Base-by-base conservation (phyloP, 163 green algal genomes). In the Trebouxia gelatinosa region DNA sequence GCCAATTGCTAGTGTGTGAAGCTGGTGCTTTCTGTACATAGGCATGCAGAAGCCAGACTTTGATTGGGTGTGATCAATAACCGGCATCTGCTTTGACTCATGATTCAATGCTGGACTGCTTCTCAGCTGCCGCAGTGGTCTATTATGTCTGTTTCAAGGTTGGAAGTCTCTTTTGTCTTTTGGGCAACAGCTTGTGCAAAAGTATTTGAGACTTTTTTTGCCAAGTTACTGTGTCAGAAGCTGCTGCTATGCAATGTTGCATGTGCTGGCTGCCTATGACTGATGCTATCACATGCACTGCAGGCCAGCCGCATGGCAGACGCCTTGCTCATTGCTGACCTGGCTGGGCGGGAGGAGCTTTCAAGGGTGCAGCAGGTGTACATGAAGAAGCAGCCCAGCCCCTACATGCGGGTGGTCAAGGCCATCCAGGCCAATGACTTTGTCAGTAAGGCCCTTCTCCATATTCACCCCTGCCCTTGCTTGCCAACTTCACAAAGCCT, bases 361-460 rank as follows among this genome's bases (percentile, higher is more conserved):
- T 71, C 83, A 39, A 85, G 78, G 32, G 90, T 87, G 40, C 91
- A 92, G 70, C 74, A 84, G 54, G 77, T 78, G 43, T 97, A 97
- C 92, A 95, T 98, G 90, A 78, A 87, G 68, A 84, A 84, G 38
- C 84, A 86, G 62, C 93, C 91, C 13, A 90, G 90, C 58, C 91
- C 93, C 4, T 99, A 96, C 91, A 94, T 98, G 91, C 80, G 85
- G 31, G 80, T 98, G n/a, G 81, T 95, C 31, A 83, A 83, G 26
- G 86, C 89, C 16, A 85, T 91, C 58, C 75, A 94, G 58, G 81
- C 89, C 43, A 87, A 85, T 50, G 90, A 97, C 85, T 95, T 90
- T 78, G 34, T 70, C 28, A 75, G 83, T 87, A 85, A 82, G 76
- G 78, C 7, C 3, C 11, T 46, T 1, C n/a, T 26, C 21, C 46